Conservation (phyloP, 2,329 filamentous ascomycete genomes). For the Colletotrichum abscissum region DNA sequence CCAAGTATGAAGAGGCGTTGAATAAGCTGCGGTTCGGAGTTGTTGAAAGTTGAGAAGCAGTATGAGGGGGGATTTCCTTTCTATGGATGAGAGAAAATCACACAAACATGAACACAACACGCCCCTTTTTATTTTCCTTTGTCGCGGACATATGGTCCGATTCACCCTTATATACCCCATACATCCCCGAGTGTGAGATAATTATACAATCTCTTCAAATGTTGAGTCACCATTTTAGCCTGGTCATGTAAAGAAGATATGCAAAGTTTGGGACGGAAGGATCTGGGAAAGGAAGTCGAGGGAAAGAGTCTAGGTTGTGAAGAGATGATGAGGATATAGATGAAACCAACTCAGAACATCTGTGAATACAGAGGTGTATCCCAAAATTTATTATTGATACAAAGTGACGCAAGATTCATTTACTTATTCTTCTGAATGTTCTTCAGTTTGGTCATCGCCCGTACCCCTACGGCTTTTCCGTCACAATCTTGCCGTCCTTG, state of each 20-base stretch:
- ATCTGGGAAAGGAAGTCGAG: neutral
- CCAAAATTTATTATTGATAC: no score
- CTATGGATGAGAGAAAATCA: no score
- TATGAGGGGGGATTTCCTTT: neutral
- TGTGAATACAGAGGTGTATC: neutral
- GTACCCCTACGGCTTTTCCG: slow-evolving; percentile 47
- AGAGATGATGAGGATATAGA: neutral
- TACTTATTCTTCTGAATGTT: neutral
- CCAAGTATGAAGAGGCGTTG: slow-evolving; percentile 77
- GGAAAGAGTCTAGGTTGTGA: neutral
- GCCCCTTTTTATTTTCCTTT: slow-evolving; percentile 8
- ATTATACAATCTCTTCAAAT: neutral
- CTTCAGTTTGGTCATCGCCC: no score
- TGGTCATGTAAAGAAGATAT: neutral
- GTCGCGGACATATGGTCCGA: neutral
- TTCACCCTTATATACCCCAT: slow-evolving; percentile 16
- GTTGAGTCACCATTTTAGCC: neutral
- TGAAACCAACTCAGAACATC: neutral
- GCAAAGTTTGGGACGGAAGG: neutral
- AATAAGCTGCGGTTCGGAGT: slow-evolving; percentile 67
- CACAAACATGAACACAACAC: neutral
- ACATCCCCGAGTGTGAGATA: slow-evolving; percentile 4
- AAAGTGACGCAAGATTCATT: neutral
- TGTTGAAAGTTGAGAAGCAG: slow-evolving; percentile 40
- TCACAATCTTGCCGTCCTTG: slow-evolving; percentile 69